These are phyloP conservation scores for Scedosporium aurantiacum DNA, from an alignment of 2,329 filamentous ascomycete species.

Conservation along the genomic window DNA sequence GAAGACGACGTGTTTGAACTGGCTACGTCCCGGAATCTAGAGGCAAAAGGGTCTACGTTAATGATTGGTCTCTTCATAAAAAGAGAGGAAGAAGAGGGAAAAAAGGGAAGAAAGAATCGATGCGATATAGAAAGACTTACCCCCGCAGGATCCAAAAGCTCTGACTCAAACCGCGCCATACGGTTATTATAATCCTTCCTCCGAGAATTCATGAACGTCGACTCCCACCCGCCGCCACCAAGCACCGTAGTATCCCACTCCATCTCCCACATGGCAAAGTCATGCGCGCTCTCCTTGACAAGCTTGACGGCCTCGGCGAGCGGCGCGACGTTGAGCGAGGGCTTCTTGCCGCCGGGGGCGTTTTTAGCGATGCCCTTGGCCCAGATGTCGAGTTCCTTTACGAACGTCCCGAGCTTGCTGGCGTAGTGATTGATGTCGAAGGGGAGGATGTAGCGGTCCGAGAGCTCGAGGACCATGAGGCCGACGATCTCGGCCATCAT, in stretches of 20 bases:
- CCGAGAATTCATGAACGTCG: slow-evolving; percentile 51
- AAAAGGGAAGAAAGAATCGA: slow-evolving; percentile 3
- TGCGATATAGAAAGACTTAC: slow-evolving; percentile 41
- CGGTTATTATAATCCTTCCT: slow-evolving; percentile 69
- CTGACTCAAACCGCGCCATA: slow-evolving; percentile 71
- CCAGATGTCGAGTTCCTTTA: slow-evolving; percentile 57
- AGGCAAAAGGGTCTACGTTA: not conserved
- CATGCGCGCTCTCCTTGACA: slow-evolving; percentile 37
- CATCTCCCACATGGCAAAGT: slow-evolving; percentile 67
- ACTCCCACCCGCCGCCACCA: slow-evolving; percentile 65
- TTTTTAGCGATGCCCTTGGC: slow-evolving; percentile 40
- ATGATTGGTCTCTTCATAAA: slow-evolving; percentile 8
- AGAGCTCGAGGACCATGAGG: slow-evolving; percentile 73
- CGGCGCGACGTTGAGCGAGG: slow-evolving; percentile 19
- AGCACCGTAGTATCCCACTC: slow-evolving; percentile 66
- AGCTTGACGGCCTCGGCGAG: slow-evolving; percentile 41
- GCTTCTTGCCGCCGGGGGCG: slow-evolving; percentile 14
- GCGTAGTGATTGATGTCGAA: slow-evolving; percentile 73
- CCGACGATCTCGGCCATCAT: slow-evolving; percentile 69
- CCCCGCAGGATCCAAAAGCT: slow-evolving; percentile 71
- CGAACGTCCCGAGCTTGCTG: slow-evolving; percentile 49
- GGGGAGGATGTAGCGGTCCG: slow-evolving; percentile 70
- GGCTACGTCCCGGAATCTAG: slow-evolving; percentile 72
- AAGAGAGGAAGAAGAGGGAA: not conserved
- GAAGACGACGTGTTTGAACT: slow-evolving; percentile 90